These are phyloP conservation scores for Hyaloscypha bicolor DNA, from an alignment of 495 filamentous ascomycete species.

Conservation along the genomic window DNA sequence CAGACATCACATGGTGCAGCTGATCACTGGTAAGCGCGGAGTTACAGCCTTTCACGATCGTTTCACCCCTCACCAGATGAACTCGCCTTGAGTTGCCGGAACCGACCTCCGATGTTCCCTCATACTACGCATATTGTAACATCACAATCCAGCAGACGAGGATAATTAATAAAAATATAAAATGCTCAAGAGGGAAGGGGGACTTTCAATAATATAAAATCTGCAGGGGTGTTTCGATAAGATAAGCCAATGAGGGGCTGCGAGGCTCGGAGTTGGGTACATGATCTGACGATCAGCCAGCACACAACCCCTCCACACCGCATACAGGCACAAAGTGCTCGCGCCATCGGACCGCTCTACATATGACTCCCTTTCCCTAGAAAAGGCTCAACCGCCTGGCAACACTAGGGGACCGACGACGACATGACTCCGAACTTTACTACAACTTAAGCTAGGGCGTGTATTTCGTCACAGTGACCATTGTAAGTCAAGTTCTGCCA, in stretches of 20 bases:
- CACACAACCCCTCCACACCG: conserved; percentile 7
- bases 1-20: conserved; percentile 1
- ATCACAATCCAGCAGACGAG: not conserved
- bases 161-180: not conserved
- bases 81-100: not conserved
- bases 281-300: not conserved
- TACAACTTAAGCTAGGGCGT: not conserved
- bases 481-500: not conserved
- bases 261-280: not conserved
- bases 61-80: not conserved
- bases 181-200: not conserved
- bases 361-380: not conserved
- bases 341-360: not conserved
- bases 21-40: not conserved
- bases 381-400: not conserved
- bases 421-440: conserved; percentile 7
- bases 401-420: not conserved
- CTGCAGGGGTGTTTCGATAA: not conserved
- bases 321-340: not conserved
- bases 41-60: not conserved
- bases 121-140: not conserved
- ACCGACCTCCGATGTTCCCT: not conserved
- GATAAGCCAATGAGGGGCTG: not conserved
- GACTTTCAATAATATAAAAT: not conserved
- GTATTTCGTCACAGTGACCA: not conserved